Evolutionary conservation across 768 basidiomycete species (phyloP).

Genomic region (Leccinum olivaceopallidum): DNA sequence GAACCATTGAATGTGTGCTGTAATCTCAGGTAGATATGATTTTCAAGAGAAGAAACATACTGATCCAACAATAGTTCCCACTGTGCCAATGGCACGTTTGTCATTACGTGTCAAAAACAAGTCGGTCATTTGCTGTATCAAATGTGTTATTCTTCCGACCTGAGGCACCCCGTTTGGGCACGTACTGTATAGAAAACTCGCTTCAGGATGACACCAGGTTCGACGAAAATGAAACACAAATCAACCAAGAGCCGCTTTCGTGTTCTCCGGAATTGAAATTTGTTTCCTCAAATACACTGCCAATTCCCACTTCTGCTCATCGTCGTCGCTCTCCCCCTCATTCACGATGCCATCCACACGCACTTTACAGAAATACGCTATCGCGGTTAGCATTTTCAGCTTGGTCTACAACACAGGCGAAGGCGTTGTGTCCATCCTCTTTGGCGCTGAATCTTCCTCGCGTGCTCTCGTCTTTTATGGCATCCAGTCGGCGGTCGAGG

Average conservation of each 20-base stretch:
- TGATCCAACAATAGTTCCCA: not conserved
- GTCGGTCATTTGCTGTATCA: not conserved
- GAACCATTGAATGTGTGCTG: too few relatives aligned
- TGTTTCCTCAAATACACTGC: not conserved
- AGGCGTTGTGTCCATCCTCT: slow-evolving; percentile 43
- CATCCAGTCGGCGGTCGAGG: slow-evolving; percentile 48
- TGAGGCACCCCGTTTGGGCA: too few relatives aligned
- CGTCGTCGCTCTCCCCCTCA: not conserved
- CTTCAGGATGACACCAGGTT: not conserved
- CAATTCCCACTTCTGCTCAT: not conserved
- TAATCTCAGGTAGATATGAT: not conserved
- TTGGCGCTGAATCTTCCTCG: slow-evolving; percentile 46
- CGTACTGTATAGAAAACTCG: too few relatives aligned
- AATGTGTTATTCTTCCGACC: too few relatives aligned
- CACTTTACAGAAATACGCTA: slow-evolving; percentile 36
- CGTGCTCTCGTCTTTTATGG: slow-evolving; percentile 49
- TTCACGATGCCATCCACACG: slow-evolving; percentile 19
- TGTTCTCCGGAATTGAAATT: not conserved
- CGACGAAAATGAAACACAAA: not conserved
- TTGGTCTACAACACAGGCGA: slow-evolving; percentile 42
- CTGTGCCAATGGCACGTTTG: not conserved
- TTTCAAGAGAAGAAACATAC: not conserved
- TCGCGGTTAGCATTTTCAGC: slow-evolving; percentile 43
- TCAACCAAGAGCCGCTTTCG: not conserved
- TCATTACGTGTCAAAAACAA: not conserved